Base-by-base conservation (phyloP, 352 stramenopile genomes). In the Chrysophaeum taylorii region DNA sequence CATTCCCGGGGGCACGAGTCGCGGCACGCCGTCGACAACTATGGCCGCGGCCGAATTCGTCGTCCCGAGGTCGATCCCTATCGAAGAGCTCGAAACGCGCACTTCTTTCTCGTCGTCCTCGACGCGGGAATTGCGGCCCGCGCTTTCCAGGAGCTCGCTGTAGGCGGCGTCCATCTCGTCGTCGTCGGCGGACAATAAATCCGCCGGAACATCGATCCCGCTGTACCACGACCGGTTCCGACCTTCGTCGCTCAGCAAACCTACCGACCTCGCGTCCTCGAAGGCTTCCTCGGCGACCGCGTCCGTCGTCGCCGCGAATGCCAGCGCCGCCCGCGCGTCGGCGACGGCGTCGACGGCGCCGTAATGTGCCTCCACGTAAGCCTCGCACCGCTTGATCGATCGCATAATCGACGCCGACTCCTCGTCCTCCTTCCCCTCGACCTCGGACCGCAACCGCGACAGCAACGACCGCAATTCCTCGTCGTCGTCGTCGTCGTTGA, bases 11-110 rank as follows among this genome's bases (percentile, higher is more conserved):
- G 45, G 43, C 31, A 73, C 53, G 23, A 76, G 36, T 61, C 35
- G 60, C 27, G 73, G 69, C 61, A 64, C 16, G 33, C 75, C 74
- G 61, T 79, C 64, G 14, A 75, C 72, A 54, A 90, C 78, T 42
- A 87, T 80, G 23, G 87, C 78, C 14, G 89, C 77, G 18, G 82
- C 79, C 31, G 79, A 88, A 73, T 88, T 86, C 0, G 85, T 92
- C n/a, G 87, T 91, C 61, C 86, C 86, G 35, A 91, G 72, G 76
- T 90, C 84, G 63, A 90, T 85, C 14, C 84, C 84, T 1, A 90
- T 76, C n/a, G 79, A 75, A 48, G 82, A 82, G 15, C 73, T 78
- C 39, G 76, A 12, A 39, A 63, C 7, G 9, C 12, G 15, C 27
- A 41, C 27, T 61, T 27, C 25, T 14, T 41, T 23, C 2, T 63